Percentiles rank a stretch among this genome's conserved stretches.
These are phyloP conservation scores for Pluteus cervinus DNA, from an alignment of 768 basidiomycete species.

Conservation along the genomic window DNA sequence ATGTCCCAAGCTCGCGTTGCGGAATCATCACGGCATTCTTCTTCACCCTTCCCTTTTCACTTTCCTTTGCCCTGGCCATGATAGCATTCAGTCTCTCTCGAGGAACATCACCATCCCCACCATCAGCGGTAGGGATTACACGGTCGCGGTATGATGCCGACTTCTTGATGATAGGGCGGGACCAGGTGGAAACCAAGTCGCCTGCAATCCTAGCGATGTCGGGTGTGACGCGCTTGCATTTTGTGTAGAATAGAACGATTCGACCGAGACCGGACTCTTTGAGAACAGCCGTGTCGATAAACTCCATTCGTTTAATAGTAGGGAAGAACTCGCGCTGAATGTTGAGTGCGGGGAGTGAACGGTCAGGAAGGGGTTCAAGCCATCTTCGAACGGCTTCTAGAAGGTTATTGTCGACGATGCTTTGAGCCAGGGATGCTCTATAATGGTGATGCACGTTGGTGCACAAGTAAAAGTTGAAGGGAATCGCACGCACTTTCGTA, in stretches of 20 bases:
- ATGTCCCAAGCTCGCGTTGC: constrained; percentile 65
- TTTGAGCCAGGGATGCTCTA: constrained; percentile 81
- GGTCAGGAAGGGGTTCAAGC: constrained; percentile 93
- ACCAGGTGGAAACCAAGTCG: constrained; percentile 82
- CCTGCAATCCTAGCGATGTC: constrained; percentile 78
- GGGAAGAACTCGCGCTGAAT: constrained; percentile 92
- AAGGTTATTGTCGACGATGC: constrained; percentile 93
- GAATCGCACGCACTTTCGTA: constrained; percentile 66
- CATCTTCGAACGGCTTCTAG: constrained; percentile 84
- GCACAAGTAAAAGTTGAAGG: constrained; percentile 6
- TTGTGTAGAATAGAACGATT: constrained; percentile 92
- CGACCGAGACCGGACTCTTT: constrained; percentile 89
- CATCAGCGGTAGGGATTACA: constrained; percentile 53
- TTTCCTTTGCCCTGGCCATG: constrained; percentile 58
- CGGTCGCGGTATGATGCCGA: constrained; percentile 77
- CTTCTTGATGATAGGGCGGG: constrained; percentile 87
- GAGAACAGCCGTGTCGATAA: constrained; percentile 84
- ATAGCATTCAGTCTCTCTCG: constrained; percentile 64
- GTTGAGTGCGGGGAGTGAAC: constrained; percentile 89
- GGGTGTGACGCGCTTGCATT: constrained; percentile 83
- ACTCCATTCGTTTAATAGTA: constrained; percentile 81
- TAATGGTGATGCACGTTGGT: constrained; percentile 7
- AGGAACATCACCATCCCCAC: constrained; percentile 30
- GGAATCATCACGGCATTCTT: constrained; percentile 85
- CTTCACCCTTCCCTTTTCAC: constrained; percentile 62